phyloP scores from a whole-genome alignment of 371 early-diverging fungal species.

The Actinomortierella wolfii region DNA sequence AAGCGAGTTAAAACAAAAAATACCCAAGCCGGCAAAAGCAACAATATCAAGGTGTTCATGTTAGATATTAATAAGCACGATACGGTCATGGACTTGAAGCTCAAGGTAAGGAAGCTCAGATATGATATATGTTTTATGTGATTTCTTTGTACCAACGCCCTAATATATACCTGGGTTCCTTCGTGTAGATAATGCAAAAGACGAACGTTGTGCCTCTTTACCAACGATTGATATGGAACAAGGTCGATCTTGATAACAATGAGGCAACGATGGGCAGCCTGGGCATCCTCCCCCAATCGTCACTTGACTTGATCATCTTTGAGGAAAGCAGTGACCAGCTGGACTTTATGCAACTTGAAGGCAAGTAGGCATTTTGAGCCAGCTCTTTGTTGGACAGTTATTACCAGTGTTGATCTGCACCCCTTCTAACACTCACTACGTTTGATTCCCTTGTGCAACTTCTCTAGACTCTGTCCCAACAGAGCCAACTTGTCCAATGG shows the following conservation, averaged over 20 bases:
- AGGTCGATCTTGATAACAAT: conserved; percentile 29
- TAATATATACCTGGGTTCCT: background rate
- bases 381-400: no score
- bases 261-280: conserved; percentile 24
- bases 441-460: no score
- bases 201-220: conserved; percentile 35
- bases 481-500: no score
- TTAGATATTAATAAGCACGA: conserved; percentile 22
- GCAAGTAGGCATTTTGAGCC: no score
- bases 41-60: conserved; percentile 11
- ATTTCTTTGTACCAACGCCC: background rate
- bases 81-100: conserved; percentile 35
- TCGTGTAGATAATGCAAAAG: conserved; percentile 31
- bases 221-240: conserved; percentile 20
- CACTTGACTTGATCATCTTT: conserved; percentile 24
- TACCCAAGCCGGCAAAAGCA: conserved; percentile 9
- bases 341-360: conserved; percentile 13
- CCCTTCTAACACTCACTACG: no score
- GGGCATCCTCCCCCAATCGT: conserved; percentile 23
- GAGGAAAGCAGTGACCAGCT: conserved; percentile 25
- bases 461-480: no score
- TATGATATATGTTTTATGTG: background rate
- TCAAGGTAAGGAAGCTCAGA: conserved; percentile 17
- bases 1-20: conserved; percentile 19
- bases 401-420: no score